These are phyloP conservation scores for Suhomyces panamericanus DNA, from an alignment of 1,139 yeast genomes.

Conservation along the genomic window DNA sequence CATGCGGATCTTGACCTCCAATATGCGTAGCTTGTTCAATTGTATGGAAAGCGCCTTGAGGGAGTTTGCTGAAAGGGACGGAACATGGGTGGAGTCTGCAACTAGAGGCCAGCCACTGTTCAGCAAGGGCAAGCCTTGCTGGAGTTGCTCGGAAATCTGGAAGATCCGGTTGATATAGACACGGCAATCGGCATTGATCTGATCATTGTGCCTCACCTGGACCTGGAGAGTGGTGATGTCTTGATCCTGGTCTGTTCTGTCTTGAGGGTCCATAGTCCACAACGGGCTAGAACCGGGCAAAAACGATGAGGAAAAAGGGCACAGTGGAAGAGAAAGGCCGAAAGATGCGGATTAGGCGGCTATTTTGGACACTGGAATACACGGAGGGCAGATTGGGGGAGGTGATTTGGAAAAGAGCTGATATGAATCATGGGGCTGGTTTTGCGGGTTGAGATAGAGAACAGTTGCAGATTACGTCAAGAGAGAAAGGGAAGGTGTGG, in stretches of 20 bases:
- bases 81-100: conserved; percentile 14
- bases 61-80: conserved; percentile 28
- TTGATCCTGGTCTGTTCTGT: conserved; percentile 1
- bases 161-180: conserved; percentile 33
- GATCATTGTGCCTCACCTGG: conserved; percentile 23
- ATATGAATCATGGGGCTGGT: no score
- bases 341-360: not conserved
- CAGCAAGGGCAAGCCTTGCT: conserved; percentile 8
- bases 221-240: conserved; percentile 10
- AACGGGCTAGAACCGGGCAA: not conserved
- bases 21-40: conserved; percentile 40
- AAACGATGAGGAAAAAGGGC: not conserved
- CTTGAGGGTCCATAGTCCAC: not conserved
- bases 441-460: no score
- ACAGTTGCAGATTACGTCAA: conserved; percentile 1
- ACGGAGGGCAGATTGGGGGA: not conserved
- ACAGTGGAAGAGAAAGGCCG: not conserved
- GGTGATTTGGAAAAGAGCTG: not conserved
- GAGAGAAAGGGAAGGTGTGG: not conserved
- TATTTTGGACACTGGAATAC: not conserved
- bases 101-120: conserved; percentile 4
- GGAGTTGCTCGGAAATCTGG: conserved; percentile 18
- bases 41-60: conserved; percentile 44
- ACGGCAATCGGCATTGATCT: conserved; percentile 21
- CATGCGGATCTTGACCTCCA: conserved; percentile 25